Conservation (phyloP, 2,329 filamentous ascomycete species). For the Colletotrichum zoysiae region DNA sequence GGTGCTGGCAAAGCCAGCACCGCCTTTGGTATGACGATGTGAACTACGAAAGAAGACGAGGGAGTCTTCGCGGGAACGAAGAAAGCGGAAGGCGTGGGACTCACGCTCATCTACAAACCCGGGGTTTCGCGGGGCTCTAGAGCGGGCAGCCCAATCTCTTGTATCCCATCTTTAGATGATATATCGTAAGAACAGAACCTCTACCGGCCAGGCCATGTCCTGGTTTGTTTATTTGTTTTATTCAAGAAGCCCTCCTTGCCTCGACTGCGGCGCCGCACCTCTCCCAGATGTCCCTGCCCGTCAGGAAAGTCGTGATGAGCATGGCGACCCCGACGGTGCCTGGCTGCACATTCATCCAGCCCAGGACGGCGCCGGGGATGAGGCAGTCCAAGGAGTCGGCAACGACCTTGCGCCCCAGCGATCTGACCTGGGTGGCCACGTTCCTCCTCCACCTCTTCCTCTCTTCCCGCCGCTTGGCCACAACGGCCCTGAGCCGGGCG, state of each 20-base stretch:
- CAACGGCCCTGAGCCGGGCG: constrained; percentile 52
- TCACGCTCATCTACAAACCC: neutral
- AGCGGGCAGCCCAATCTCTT: neutral
- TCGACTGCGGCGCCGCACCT: constrained; percentile 49
- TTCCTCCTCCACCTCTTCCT: constrained; percentile 49
- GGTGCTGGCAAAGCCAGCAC: neutral
- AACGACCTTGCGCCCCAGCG: constrained; percentile 62
- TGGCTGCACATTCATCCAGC: constrained; percentile 68
- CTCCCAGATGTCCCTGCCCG: constrained; percentile 72
- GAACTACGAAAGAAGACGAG: neutral
- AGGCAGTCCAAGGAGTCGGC: constrained; percentile 72
- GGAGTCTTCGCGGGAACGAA: neutral
- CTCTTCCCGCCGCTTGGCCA: constrained; percentile 51
- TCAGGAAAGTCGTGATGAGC: constrained; percentile 72
- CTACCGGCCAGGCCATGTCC: neutral
- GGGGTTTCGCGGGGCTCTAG: neutral
- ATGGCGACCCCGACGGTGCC: constrained; percentile 69
- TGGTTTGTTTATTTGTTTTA: neutral
- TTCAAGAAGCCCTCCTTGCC: neutral
- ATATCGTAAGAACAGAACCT: constrained; percentile 25
- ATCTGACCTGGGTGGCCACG: constrained; percentile 47
- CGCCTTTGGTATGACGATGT: neutral
- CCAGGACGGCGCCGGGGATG: constrained; percentile 70
- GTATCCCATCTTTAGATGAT: constrained; percentile 45
- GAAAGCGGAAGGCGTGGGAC: too few relatives aligned